Conservation (phyloP, 495 filamentous ascomycete species). For the Penicillium herquei region DNA sequence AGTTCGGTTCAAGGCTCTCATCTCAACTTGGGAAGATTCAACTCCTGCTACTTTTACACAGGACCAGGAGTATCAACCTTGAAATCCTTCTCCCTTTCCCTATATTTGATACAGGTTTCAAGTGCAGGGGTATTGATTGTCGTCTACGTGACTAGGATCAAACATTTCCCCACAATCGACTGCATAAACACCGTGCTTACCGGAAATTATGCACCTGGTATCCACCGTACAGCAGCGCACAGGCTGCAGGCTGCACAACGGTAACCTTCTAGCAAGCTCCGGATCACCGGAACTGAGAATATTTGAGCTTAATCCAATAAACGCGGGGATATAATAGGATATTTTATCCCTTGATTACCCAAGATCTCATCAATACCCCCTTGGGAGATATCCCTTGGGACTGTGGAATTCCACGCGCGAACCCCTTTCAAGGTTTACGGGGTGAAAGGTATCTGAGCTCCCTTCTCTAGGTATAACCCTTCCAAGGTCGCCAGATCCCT, state of each 20-base stretch:
- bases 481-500: constrained; percentile 1
- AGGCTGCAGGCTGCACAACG: not conserved
- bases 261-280: not conserved
- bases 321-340: not conserved
- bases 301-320: constrained; percentile 1
- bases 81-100: too few species aligned
- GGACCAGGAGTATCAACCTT: too few species aligned
- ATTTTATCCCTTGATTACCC: not conserved
- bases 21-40: too few species aligned
- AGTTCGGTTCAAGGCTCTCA: too few species aligned
- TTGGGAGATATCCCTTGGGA: constrained; percentile 2
- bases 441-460: not conserved
- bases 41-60: too few species aligned
- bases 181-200: too few species aligned
- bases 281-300: not conserved
- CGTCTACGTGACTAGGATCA: too few species aligned
- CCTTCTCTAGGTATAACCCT: not conserved
- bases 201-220: too few species aligned
- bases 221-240: not conserved
- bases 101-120: too few species aligned
- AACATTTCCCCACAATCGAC: too few species aligned
- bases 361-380: not conserved
- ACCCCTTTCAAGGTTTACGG: constrained; percentile 5
- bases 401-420: constrained; percentile 8
- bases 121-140: too few species aligned